Percentiles rank a stretch among this genome's conserved stretches.
These are phyloP conservation scores for Penicillium corylophilum DNA, from an alignment of 2,329 filamentous ascomycete species.

Conservation along the genomic window DNA sequence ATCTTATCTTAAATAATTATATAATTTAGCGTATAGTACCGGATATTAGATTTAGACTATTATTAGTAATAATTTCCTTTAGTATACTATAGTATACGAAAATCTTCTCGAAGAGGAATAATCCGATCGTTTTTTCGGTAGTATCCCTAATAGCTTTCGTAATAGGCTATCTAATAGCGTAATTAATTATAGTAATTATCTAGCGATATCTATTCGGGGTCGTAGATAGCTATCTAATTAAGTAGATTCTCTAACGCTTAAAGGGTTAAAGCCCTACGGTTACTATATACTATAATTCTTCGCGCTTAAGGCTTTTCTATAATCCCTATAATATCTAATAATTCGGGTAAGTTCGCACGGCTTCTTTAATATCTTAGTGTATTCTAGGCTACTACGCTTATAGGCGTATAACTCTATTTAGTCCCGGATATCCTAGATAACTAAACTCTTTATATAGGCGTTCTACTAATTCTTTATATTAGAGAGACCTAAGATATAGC, in stretches of 20 bases:
- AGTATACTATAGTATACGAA: conserved; percentile 1
- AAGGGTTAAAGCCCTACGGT: not conserved
- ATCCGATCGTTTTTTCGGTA: not conserved
- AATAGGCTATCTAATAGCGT: not conserved
- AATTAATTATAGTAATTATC: no score
- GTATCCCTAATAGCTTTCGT: not conserved
- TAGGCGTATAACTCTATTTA: not conserved
- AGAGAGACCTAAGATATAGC: not conserved
- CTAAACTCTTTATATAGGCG: not conserved
- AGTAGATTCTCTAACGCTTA: not conserved
- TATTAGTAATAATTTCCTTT: no score
- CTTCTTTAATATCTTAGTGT: not conserved
- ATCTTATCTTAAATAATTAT: not conserved
- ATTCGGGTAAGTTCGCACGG: not conserved
- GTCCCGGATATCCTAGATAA: not conserved
- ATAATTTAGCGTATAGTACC: no score
- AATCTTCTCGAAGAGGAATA: conserved; percentile 1
- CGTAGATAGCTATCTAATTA: not conserved
- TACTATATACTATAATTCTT: not conserved
- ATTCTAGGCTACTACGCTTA: not conserved
- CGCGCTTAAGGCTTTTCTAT: not conserved
- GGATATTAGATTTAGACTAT: no score
- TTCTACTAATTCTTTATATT: not conserved
- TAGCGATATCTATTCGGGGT: not conserved
- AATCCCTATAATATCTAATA: not conserved